Base-by-base conservation (phyloP, 75 land plant genomes). In the Selaginella moellendorffii region DNA sequence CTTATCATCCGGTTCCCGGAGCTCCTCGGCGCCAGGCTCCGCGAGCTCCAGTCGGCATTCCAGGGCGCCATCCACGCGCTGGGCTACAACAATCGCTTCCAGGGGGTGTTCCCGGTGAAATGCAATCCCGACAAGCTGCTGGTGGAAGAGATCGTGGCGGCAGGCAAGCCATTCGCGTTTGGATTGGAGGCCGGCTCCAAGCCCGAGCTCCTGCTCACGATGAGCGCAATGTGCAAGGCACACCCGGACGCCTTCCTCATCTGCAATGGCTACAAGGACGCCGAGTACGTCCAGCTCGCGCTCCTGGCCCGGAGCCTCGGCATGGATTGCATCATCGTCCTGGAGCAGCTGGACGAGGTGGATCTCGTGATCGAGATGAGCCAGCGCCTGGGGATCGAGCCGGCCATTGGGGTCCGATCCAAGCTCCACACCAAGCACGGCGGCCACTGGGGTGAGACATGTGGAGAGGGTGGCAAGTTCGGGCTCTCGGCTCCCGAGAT, bases 121-220 rank as follows among this genome's bases (percentile, higher is more conserved):
- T 91, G 89, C 74, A 91, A 91, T 67, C 97, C 96, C 65, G 97
- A 91, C 53, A 74, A 82, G 56, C 85, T 65, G 30, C 72, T 91
- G 27, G 88, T 91, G 9, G 95, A 91, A 28, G 89, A 91, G 56
- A 67, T 91, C 31, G 97, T 91, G 25, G 72, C 68, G 42, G 81
- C 80, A 54, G 97, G 97, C 10, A 56, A 61, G 10, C 28, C 65
- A 0, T 80, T 73, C 53, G 62, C 75, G 30, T 91, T 91, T 69
- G 97, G 97, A 9, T 77, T 91, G 14, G 97, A 91, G 65, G 97
- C 97, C 0, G 97, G 97, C 9, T 91, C 97, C 1, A 91, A 91
- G 76, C 84, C 97, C 0, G 97, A 91, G 79, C 84, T 91, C 22
- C 78, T 91, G 2, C 71, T 91, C 30, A 86, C 93, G 1, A 88